Evolutionary conservation across 495 filamentous ascomycete species (phyloP), one percentile per base, ranked within the genome.

Genomic region (Lasiosphaeris hirsuta): DNA sequence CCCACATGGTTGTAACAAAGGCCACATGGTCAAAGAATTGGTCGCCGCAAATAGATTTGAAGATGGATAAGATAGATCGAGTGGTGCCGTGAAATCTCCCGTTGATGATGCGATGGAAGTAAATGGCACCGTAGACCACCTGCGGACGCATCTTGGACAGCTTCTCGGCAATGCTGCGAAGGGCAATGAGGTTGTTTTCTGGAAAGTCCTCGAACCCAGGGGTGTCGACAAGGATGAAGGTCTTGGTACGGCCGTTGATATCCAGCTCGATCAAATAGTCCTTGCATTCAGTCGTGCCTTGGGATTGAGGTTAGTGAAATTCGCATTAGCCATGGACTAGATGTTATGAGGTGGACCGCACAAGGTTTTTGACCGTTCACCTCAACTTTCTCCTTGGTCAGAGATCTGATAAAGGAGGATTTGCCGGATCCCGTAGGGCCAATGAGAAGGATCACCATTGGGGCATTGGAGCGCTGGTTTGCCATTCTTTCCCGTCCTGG

Each of bases 101-200:
- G 36, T 66, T 54, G 13, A 56, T 57, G 41, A 74, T 72, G 7
- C 51, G 48, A 46, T 72, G 71, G 4, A 68, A 54, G 34, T 67
- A 73, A 10, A 74, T 62, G n/a, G 70, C 53, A 4, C 67, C 70
- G 7, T 56, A 48, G 11, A 48, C 23, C 10, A 10, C 17, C 1
- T 33, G 44, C 1, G 18, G 18, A 9, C 10, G 19, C 7, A 39
- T 34, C 8, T 8, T 10, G 14, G 33, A n/a, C n/a, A 57, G 14
- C 17, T 18, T 19, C 2, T 2, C 14, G 1, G 45, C 54, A 3
- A 57, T 23, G 10, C 14, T 30, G 4, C 9, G 1, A 7, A 57
- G 54, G 35, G 50, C 41, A 2, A 19, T 14, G 17, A 57, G 18
- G 36, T 54, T 23, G 19, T 34, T 13, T 7, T 17, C 33, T 3